Evolutionary conservation across 2,329 filamentous ascomycete species (phyloP).

Genomic region (Hypoxylon sp.): DNA sequence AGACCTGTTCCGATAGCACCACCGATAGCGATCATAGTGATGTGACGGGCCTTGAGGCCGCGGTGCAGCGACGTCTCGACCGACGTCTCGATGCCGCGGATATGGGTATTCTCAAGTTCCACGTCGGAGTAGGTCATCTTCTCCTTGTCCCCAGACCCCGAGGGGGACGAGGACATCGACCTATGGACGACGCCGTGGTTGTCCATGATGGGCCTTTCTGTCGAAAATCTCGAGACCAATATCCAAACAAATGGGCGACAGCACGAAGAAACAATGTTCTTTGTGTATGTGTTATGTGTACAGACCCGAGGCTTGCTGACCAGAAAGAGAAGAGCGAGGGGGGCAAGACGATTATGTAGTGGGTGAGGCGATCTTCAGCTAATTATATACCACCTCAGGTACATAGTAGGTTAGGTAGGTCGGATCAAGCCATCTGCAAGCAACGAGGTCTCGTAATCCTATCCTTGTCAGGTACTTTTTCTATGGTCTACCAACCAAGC

Average conservation of each 20-base stretch:
- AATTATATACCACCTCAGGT: too few relatives aligned
- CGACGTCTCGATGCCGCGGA: conserved; percentile 63
- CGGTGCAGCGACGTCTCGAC: conserved; percentile 62
- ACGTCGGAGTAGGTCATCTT: conserved; percentile 43
- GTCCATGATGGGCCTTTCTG: conserved; percentile 42
- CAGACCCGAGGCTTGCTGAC: conserved; percentile 25
- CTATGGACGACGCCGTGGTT: conserved; percentile 46
- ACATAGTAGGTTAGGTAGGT: conserved; percentile 25
- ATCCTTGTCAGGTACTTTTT: conserved; percentile 5
- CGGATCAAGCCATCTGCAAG: conserved; percentile 21
- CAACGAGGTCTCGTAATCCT: conserved; percentile 36
- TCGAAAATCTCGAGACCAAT: conserved; percentile 7
- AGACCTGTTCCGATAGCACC: conserved; percentile 80
- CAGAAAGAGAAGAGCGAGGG: conserved; percentile 20
- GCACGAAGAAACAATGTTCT: conserved; percentile 14
- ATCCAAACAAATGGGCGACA: conserved; percentile 16
- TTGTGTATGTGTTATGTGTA: conserved; percentile 12
- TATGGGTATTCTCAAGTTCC: conserved; percentile 50
- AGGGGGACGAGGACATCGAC: conserved; percentile 48
- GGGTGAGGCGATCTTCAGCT: conserved; percentile 29
- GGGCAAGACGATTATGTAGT: conserved; percentile 2
- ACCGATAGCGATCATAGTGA: conserved; percentile 75
- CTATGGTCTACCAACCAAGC: neutral
- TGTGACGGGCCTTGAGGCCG: conserved; percentile 66
- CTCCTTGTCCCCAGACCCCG: conserved; percentile 45